Base-by-base conservation (phyloP, 345 rosid species). In the Salix exigua region DNA sequence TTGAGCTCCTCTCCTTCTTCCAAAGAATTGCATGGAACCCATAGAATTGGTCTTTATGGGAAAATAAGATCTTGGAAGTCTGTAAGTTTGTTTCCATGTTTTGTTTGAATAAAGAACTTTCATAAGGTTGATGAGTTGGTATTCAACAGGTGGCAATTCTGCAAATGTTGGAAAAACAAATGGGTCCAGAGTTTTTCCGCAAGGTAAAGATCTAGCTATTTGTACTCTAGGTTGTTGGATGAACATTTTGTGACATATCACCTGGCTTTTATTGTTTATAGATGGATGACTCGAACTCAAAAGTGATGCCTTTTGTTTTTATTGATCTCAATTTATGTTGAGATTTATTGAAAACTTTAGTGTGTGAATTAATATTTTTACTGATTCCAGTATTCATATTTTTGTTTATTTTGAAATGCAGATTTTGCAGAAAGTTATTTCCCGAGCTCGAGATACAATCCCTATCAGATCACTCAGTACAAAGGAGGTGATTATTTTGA, bases 101-200 rank as follows among this genome's bases (percentile, higher is more conserved):
- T 75, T 69, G 55, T 66, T 66, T 53, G 18, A 31, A 23, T 50
- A 62, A 68, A 19, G 42, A 60, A 40, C 7, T 5, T 40, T 61
- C 71, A 51, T 60, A 71, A 64, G 73, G 61, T 68, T 81, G 68
- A 76, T 65, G 70, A 31, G 30, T 79, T 77, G 63, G 11, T 72
- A 76, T 72, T 70, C 62, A 68, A 60, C 78, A 96, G 99, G 99
- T 93, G 72, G 94, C 99, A 67, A 88, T 91, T 78, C 90, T 96
- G 83, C 98, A 96, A 85, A 91, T 96, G 96, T 76, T 96, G 87
- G 99, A 96, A 86, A 96, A 96, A 88, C 99, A 96, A 84, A 93
- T 96, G 99, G 99, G 99, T 68, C 94, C 99, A 2, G 97, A 96
- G 79, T 90, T 89, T 74, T 96, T 96, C 81, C 89, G 94, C 50